A percentile compares a stretch with the other conserved stretches of the same genome.
These are phyloP conservation scores for Elongisporangium undulatum DNA, from an alignment of 352 stramenopile species.

Conservation along the genomic window DNA sequence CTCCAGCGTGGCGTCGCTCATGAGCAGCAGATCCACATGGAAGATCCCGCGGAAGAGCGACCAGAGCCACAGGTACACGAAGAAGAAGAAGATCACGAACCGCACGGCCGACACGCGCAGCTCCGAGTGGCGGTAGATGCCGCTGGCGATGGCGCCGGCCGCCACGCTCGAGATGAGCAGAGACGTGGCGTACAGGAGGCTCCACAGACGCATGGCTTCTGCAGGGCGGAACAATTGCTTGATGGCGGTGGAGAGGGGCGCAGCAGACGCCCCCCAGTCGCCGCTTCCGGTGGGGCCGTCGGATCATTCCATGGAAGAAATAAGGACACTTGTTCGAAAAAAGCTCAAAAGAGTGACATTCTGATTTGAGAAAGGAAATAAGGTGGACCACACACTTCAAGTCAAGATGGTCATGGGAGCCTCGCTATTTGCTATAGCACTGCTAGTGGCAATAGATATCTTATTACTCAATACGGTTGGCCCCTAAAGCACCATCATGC, in stretches of 20 bases:
- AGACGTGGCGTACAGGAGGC: conserved; percentile 35
- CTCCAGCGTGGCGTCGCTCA: conserved; percentile 7
- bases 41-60: conserved; percentile 46
- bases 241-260: background rate
- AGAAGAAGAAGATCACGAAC: conserved; percentile 54
- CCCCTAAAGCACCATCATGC: no score
- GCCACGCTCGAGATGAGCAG: conserved; percentile 31
- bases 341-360: no score
- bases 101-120: conserved; percentile 34
- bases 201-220: conserved; percentile 31
- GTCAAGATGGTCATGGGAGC: no score
- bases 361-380: no score
- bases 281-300: background rate
- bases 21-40: conserved; percentile 33
- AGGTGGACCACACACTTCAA: no score
- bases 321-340: no score
- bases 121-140: conserved; percentile 31
- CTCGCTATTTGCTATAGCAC: no score
- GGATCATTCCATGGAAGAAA: conserved; percentile 1
- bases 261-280: background rate
- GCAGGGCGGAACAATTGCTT: background rate
- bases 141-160: conserved; percentile 27
- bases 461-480: no score
- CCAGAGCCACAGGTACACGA: conserved; percentile 59
- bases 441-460: no score